Conservation (phyloP, 257 asterid genomes). For the Nicotiana noctiflora region DNA sequence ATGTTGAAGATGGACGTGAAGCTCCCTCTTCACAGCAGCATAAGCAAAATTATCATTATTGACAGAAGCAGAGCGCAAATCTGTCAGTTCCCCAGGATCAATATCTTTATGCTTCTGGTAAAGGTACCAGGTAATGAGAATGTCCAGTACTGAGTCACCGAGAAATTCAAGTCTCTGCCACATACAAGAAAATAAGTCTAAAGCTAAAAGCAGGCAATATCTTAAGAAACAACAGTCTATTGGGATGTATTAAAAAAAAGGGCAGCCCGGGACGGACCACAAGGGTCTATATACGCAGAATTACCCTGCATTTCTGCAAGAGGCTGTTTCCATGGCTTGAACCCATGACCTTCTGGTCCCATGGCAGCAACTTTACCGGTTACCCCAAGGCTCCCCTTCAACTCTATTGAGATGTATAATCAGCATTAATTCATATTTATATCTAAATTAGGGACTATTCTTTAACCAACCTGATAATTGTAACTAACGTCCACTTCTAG, state of each 20-base stretch:
- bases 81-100: slow-evolving; percentile 93
- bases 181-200: slow-evolving; percentile 6
- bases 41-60: slow-evolving; percentile 79
- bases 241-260: neutral
- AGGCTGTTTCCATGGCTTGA: too few relatives aligned
- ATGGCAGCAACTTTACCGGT: too few relatives aligned
- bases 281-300: too few relatives aligned
- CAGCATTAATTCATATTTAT: neutral
- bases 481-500: slow-evolving; percentile 36
- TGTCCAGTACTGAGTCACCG: slow-evolving; percentile 88
- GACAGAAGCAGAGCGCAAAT: slow-evolving; percentile 88
- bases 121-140: slow-evolving; percentile 71
- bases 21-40: slow-evolving; percentile 60
- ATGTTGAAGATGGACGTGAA: slow-evolving; percentile 72
- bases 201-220: neutral
- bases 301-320: too few relatives aligned
- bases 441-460: neutral
- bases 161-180: slow-evolving; percentile 95
- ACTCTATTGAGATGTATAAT: neutral
- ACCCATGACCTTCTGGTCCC: too few relatives aligned
- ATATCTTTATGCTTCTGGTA: slow-evolving; percentile 58
- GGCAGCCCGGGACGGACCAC: too few relatives aligned
- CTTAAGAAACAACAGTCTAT: neutral
- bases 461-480: slow-evolving; percentile 50
- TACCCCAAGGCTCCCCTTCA: too few relatives aligned